These are phyloP conservation scores for Paratinospora sagittata DNA, from an alignment of 164 flowering plant species.

Conservation along the genomic window DNA sequence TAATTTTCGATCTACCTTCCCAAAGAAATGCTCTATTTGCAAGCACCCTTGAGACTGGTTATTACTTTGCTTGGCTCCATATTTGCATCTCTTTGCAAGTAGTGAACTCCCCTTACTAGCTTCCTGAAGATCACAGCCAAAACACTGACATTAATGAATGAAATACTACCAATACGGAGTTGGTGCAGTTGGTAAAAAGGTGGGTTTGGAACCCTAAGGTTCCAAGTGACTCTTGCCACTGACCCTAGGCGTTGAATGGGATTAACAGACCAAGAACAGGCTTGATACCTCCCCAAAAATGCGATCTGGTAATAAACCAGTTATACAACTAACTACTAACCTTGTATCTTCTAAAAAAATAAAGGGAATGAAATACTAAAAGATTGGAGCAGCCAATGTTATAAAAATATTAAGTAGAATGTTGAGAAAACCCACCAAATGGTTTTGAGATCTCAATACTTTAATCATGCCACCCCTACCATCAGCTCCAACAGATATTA, in stretches of 20 bases:
- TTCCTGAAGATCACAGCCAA: constrained; percentile 31
- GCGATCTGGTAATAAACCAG: too few relatives aligned
- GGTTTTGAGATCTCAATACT: constrained; percentile 54
- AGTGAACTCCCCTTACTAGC: constrained; percentile 24
- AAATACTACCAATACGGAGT: too few relatives aligned
- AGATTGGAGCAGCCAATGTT: not conserved
- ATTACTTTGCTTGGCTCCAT: constrained; percentile 41
- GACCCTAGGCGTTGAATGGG: too few relatives aligned
- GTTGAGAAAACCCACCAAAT: constrained; percentile 34
- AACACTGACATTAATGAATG: not conserved
- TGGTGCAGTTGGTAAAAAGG: too few relatives aligned
- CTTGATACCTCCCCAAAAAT: too few relatives aligned
- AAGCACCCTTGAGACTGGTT: constrained; percentile 47
- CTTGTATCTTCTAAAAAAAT: too few relatives aligned
- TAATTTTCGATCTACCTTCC: constrained; percentile 27
- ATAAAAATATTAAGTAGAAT: constrained; percentile 6
- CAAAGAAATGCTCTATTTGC: constrained; percentile 78
- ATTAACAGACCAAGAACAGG: too few relatives aligned
- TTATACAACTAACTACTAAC: too few relatives aligned
- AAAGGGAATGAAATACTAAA: too few relatives aligned
- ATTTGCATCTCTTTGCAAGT: constrained; percentile 44
- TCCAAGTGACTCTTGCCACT: too few relatives aligned
- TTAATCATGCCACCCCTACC: constrained; percentile 93
- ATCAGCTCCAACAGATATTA: constrained; percentile 87
- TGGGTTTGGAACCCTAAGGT: too few relatives aligned